Conservation (phyloP, 1,284 basidiomycete species). For the Wallemia hederae region DNA sequence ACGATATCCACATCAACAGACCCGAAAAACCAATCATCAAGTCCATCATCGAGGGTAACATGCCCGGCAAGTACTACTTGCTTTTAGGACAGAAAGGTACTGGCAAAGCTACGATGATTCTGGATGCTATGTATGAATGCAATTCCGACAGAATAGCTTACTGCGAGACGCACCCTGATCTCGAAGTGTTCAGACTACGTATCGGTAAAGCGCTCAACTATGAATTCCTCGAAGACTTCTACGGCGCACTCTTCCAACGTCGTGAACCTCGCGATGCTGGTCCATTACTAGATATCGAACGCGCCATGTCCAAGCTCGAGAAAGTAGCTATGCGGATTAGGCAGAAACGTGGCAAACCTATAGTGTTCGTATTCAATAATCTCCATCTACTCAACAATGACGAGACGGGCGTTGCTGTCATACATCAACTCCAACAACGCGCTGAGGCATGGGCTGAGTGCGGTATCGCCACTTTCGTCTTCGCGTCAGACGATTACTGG, state of each 20-base stretch:
- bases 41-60: conserved; percentile 38
- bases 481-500: conserved; percentile 29
- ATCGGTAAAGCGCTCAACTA: conserved; percentile 18
- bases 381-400: conserved; percentile 50
- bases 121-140: conserved; percentile 43
- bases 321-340: conserved; percentile 45
- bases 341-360: conserved; percentile 27
- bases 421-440: conserved; percentile 52
- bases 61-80: conserved; percentile 41
- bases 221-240: conserved; percentile 14
- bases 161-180: conserved; percentile 31
- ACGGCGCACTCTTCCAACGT: conserved; percentile 18
- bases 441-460: conserved; percentile 58
- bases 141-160: conserved; percentile 28
- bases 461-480: conserved; percentile 44
- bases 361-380: conserved; percentile 36
- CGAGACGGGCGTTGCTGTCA: conserved; percentile 39
- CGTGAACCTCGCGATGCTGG: conserved; percentile 59
- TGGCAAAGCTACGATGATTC: conserved; percentile 47
- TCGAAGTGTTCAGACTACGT: conserved; percentile 28
- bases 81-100: conserved; percentile 43
- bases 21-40: conserved; percentile 47
- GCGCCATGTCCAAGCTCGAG: conserved; percentile 39
- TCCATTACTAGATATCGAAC: conserved; percentile 48
- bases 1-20: conserved; percentile 27